A percentile compares a stretch with the other conserved stretches of the same genome.
phyloP scores from a whole-genome alignment of 257 asterid species.

The Solanum corneliomulleri region DNA sequence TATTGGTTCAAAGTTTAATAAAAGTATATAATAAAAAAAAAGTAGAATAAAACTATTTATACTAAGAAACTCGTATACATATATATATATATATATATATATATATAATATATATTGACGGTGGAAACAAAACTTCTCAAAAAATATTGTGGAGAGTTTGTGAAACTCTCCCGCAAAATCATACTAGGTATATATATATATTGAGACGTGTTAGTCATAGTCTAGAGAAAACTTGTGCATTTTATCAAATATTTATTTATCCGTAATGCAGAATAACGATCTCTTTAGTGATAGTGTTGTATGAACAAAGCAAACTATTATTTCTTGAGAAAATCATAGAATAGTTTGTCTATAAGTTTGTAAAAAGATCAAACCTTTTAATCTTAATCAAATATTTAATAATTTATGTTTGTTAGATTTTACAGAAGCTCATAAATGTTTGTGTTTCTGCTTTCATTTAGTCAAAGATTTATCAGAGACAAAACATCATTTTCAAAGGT shows the following conservation, averaged over 20 bases:
- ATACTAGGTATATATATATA: neutral
- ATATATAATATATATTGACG: too few relatives aligned
- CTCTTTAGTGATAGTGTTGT: neutral
- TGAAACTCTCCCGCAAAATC: neutral
- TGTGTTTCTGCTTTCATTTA: neutral
- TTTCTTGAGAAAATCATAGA: neutral
- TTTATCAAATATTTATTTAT: too few relatives aligned
- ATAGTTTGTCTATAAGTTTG: neutral
- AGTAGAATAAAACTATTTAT: too few relatives aligned
- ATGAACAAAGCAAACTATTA: neutral
- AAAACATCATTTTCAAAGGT: neutral
- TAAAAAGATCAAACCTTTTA: neutral
- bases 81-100: too few relatives aligned
- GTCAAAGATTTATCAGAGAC: neutral
- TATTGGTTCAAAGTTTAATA: neutral
- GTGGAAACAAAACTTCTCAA: neutral
- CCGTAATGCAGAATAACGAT: too few relatives aligned
- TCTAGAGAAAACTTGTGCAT: fast-evolving
- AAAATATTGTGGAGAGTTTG: neutral
- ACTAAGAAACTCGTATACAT: too few relatives aligned
- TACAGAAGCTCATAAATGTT: neutral
- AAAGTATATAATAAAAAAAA: neutral
- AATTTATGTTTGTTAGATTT: neutral
- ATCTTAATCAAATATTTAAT: neutral
- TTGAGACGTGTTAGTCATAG: too few relatives aligned